A percentile compares a stretch with the other conserved stretches of the same genome.
phyloP scores from a whole-genome alignment of 148 eudicot species.

The Vaccinium vitisidaea region DNA sequence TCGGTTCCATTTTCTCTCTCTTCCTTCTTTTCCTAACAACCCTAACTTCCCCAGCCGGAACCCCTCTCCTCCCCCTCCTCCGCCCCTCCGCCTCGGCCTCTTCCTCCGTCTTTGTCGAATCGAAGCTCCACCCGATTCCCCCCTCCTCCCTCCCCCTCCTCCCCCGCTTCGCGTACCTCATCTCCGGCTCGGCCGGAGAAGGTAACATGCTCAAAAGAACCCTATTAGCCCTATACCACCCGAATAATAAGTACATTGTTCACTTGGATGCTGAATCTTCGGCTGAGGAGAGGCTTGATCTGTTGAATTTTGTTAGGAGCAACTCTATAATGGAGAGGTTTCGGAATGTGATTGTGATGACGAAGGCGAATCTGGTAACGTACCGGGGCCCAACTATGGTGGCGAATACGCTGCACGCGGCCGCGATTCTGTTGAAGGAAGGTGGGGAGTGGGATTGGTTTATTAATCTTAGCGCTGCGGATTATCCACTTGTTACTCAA shows the following conservation, averaged over 20 bases:
- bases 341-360: constrained; percentile 69
- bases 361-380: constrained; percentile 78
- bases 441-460: constrained; percentile 91
- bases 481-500: constrained; percentile 91
- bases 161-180: constrained; percentile 76
- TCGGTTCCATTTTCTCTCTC: constrained; percentile 54
- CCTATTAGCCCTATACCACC: constrained; percentile 67
- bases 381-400: constrained; percentile 93
- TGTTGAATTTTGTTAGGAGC: constrained; percentile 45
- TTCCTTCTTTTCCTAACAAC: constrained; percentile 54
- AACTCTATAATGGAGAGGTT: constrained; percentile 43
- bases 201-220: constrained; percentile 64
- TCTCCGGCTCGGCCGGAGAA: constrained; percentile 86
- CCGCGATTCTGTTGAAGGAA: constrained; percentile 70
- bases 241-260: constrained; percentile 66
- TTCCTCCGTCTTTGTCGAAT: constrained; percentile 57
- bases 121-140: constrained; percentile 60
- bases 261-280: constrained; percentile 84
- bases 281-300: constrained; percentile 57
- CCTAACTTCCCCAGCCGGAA: constrained; percentile 45
- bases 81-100: constrained; percentile 28
- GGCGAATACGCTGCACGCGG: constrained; percentile 78
- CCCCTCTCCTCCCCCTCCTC: constrained; percentile 34
- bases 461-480: constrained; percentile 90
- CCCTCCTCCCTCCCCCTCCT: constrained; percentile 42